phyloP scores from a whole-genome alignment of 179 eudicot species.

The Drosera spatulata region DNA sequence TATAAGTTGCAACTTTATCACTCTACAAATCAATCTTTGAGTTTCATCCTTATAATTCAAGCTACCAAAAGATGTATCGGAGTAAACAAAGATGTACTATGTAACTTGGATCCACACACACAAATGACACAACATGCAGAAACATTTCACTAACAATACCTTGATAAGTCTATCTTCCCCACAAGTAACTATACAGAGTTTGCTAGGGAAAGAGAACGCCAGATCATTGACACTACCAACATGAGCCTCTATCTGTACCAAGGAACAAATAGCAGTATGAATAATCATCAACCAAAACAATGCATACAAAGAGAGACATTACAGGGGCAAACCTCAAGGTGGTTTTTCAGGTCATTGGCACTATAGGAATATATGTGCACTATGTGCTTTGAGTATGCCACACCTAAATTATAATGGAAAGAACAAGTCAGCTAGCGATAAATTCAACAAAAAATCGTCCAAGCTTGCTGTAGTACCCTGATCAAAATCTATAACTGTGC shows the following conservation, averaged over 20 bases:
- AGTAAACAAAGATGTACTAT: slow-evolving; percentile 1
- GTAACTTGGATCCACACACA: slow-evolving; percentile 1
- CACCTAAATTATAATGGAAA: slow-evolving; percentile 25
- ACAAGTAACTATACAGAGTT: slow-evolving; percentile 66
- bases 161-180: slow-evolving; percentile 83
- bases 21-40: too few relatives aligned
- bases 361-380: slow-evolving; percentile 70
- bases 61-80: too few relatives aligned
- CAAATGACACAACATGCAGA: background rate
- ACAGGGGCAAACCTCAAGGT: slow-evolving; percentile 56
- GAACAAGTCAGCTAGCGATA: background rate
- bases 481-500: background rate
- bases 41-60: too few relatives aligned
- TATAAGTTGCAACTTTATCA: too few relatives aligned
- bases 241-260: slow-evolving; percentile 79
- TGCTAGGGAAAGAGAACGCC: slow-evolving; percentile 68
- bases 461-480: too few relatives aligned
- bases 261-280: background rate
- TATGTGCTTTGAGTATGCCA: slow-evolving; percentile 81
- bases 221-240: slow-evolving; percentile 81
- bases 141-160: slow-evolving; percentile 28
- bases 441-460: too few relatives aligned
- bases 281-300: background rate
- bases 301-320: too few relatives aligned
- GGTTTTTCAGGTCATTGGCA: slow-evolving; percentile 56